Evolutionary conservation across 805 yeast species (phyloP), one percentile per base, ranked within the genome.

Genomic region (Saccharomycopsis fibuligera): DNA sequence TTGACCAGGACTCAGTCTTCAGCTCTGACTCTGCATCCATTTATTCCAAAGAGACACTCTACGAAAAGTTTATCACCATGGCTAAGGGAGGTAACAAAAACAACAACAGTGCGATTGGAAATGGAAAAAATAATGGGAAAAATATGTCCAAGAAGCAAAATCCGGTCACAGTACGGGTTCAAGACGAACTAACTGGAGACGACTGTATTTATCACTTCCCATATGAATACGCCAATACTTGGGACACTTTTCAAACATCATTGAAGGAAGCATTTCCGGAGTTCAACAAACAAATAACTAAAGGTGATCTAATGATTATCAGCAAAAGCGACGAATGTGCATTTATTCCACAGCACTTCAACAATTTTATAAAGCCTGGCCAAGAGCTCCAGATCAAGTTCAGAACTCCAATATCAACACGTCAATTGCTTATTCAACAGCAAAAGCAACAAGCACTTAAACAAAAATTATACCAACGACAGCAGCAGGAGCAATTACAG

Each of bases 331-430:
- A 51, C 12, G 40, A 48, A 12, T 36, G 40, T 29, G 53, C 50
- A 12, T 51, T 51, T 35, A 45, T 51, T 25, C 55, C 55, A 5
- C 41, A 40, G n/a, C 53, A 49, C 24, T 51, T 30, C 42, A 35
- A 41, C 10, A 21, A 47, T 12, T 51, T 49, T 38, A 36, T 51
- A 21, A 27, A 37, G 8, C 53, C 55, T 10, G 55, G 55, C 9
- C 45, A 41, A 29, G 30, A 29, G 19, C 25, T 51, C 21, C 19
- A 41, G 30, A 25, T 51, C 12, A 49, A 46, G 29, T 45, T 51
- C 39, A 23, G 41, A 19, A 33, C 16, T 3, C 50, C 51, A n/a
- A 10, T 33, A 17, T 10, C 17, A 8, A 9, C 8, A 33, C 37
- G 17, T 9, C 37, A 33, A n/a, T 10, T 5, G 17, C 5, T 33